These are phyloP conservation scores for Rosa rugosa DNA, from an alignment of 306 rosid species.

Conservation along the genomic window DNA sequence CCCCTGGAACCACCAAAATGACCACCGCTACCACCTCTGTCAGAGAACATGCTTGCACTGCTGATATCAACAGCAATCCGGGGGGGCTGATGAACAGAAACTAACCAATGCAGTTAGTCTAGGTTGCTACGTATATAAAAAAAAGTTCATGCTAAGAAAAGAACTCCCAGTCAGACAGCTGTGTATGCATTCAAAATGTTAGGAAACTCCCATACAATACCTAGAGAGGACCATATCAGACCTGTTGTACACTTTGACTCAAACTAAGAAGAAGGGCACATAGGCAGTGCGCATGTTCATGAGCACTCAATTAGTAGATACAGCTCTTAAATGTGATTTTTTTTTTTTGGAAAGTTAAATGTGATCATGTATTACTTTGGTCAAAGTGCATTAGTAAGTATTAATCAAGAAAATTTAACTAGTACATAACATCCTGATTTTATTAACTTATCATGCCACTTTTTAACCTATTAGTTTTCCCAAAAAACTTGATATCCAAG, in stretches of 20 bases:
- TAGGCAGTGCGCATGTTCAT: neutral
- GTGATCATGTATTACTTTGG: no score
- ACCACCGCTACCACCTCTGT: conserved; percentile 48
- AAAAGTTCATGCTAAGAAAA: neutral
- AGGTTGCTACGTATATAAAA: neutral
- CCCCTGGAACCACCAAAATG: conserved; percentile 43
- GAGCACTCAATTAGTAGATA: no score
- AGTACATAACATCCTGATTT: neutral
- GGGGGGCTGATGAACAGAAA: conserved; percentile 64
- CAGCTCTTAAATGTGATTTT: no score
- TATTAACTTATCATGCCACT: neutral
- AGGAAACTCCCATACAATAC: neutral
- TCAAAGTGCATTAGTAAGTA: neutral
- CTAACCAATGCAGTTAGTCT: conserved; percentile 21
- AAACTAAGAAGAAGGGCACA: neutral
- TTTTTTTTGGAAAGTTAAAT: no score
- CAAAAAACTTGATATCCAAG: neutral
- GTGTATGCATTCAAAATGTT: neutral
- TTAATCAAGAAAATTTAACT: neutral
- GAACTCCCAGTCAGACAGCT: neutral
- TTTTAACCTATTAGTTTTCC: neutral
- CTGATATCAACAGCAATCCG: conserved; percentile 57
- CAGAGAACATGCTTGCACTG: conserved; percentile 41
- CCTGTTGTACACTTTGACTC: neutral
- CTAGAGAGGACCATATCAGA: neutral